phyloP scores from a whole-genome alignment of 257 asterid species.

The Plantago elongata region DNA sequence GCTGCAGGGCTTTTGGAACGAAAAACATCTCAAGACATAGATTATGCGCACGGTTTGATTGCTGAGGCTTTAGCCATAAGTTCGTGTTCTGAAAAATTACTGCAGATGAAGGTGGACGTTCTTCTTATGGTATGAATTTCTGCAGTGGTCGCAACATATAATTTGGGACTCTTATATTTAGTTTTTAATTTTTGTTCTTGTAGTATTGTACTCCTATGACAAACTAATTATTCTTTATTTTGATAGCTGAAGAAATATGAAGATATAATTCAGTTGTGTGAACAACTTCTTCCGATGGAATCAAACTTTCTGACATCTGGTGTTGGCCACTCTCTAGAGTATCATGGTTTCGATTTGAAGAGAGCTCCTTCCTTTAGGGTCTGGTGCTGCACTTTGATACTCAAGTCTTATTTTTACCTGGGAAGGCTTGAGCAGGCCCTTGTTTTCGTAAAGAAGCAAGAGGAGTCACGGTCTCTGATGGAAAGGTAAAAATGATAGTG shows the following conservation, averaged over 20 bases:
- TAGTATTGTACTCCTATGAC: conserved; percentile 12
- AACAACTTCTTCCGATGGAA: conserved; percentile 47
- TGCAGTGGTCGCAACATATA: conserved; percentile 19
- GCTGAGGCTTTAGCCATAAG: conserved; percentile 72
- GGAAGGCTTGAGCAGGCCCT: conserved; percentile 90
- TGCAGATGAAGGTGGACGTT: conserved; percentile 79
- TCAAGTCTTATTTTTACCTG: conserved; percentile 64
- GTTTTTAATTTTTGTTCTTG: conserved; percentile 9
- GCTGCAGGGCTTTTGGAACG: conserved; percentile 52
- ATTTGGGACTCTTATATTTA: conserved; percentile 6
- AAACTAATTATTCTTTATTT: conserved; percentile 23
- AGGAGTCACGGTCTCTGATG: conserved; percentile 37
- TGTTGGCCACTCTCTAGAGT: conserved; percentile 29
- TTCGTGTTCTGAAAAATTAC: conserved; percentile 55
- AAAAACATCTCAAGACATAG: conserved; percentile 50
- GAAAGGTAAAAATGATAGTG: conserved; percentile 37
- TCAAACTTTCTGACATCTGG: conserved; percentile 33
- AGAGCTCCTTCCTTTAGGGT: conserved; percentile 50
- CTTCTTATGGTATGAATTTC: conserved; percentile 66
- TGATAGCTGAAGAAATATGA: conserved; percentile 74
- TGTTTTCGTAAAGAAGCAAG: conserved; percentile 67
- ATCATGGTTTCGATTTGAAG: conserved; percentile 38
- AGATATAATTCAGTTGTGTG: conserved; percentile 72
- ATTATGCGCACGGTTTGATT: conserved; percentile 55
- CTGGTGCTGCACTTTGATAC: conserved; percentile 62